Evolutionary conservation across 352 stramenopile genomes (phyloP).

Genomic region (Globisporangium alternatum): DNA sequence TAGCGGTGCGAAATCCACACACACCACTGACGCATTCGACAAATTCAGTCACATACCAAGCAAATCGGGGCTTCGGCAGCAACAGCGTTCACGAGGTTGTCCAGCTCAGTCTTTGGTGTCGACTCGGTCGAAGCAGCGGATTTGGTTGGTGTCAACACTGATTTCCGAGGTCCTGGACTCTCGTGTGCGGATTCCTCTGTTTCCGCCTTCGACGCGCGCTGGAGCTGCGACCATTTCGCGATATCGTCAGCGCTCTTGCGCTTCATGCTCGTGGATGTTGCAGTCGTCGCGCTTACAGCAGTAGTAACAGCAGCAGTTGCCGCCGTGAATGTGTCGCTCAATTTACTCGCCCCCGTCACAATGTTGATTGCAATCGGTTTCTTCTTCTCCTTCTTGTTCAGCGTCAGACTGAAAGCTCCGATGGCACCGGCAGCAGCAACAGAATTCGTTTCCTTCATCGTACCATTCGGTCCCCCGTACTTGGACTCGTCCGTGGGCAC

Average conservation of each 20-base stretch:
- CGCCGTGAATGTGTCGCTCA: not conserved
- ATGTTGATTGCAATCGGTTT: slow-evolving; percentile 66
- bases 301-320: not conserved
- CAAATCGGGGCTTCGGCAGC: slow-evolving; percentile 71
- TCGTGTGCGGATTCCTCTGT: slow-evolving; percentile 4
- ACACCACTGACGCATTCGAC: not conserved
- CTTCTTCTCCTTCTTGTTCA: slow-evolving; percentile 67
- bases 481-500: slow-evolving; percentile 41
- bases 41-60: slow-evolving; percentile 41
- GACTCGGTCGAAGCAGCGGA: not conserved
- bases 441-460: slow-evolving; percentile 4
- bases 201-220: slow-evolving; percentile 28
- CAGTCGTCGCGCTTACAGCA: slow-evolving; percentile 13
- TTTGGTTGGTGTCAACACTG: not conserved
- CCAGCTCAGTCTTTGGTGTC: slow-evolving; percentile 22
- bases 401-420: slow-evolving; percentile 26
- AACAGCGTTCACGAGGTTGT: slow-evolving; percentile 36
- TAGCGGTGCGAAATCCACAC: not conserved
- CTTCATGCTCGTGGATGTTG: slow-evolving; percentile 37
- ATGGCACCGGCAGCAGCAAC: not conserved
- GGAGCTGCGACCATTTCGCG: slow-evolving; percentile 77
- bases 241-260: slow-evolving; percentile 80
- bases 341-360: slow-evolving; percentile 26
- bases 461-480: slow-evolving; percentile 19
- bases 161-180: slow-evolving; percentile 10